These are phyloP conservation scores for Candida argentea DNA, from an alignment of 805 yeast species.

Conservation along the genomic window DNA sequence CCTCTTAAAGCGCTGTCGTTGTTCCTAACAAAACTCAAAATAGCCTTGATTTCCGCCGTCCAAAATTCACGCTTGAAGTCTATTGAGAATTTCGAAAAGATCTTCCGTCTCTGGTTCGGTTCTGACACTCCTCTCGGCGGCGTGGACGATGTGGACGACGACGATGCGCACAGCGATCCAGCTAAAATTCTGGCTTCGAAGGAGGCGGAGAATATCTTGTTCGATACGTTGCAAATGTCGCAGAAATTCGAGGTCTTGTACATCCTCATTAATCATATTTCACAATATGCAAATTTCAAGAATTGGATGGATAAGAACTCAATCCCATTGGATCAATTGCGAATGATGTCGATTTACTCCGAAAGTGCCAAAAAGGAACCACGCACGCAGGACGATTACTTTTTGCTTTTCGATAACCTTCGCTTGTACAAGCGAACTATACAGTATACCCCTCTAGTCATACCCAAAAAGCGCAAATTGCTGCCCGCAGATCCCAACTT, in stretches of 20 bases:
- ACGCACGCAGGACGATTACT: constrained; percentile 18
- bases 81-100: constrained; percentile 21
- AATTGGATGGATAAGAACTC: constrained; percentile 33
- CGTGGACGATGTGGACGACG: constrained; percentile 15
- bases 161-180: constrained; percentile 3
- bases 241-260: constrained; percentile 44
- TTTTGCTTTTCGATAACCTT: constrained; percentile 38
- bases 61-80: constrained; percentile 25
- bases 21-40: constrained; percentile 34
- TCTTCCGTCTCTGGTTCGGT: constrained; percentile 26
- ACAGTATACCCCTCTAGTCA: constrained; percentile 14
- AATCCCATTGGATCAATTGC: constrained; percentile 14
- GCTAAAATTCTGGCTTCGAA: too few species aligned
- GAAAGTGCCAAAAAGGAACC: constrained; percentile 5
- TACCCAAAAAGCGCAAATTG: constrained; percentile 26
- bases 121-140: constrained; percentile 22
- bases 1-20: constrained; percentile 5
- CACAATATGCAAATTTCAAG: constrained; percentile 37
- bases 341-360: constrained; percentile 8
- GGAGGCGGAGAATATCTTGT: constrained; percentile 17
- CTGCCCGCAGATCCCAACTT: constrained; percentile 24
- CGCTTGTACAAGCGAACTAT: constrained; percentile 37
- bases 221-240: constrained; percentile 28
- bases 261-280: constrained; percentile 31
- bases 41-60: constrained; percentile 29